Evolutionary conservation across 2,329 filamentous ascomycete genomes (phyloP).

Genomic region (Pezicula neosporulosa): DNA sequence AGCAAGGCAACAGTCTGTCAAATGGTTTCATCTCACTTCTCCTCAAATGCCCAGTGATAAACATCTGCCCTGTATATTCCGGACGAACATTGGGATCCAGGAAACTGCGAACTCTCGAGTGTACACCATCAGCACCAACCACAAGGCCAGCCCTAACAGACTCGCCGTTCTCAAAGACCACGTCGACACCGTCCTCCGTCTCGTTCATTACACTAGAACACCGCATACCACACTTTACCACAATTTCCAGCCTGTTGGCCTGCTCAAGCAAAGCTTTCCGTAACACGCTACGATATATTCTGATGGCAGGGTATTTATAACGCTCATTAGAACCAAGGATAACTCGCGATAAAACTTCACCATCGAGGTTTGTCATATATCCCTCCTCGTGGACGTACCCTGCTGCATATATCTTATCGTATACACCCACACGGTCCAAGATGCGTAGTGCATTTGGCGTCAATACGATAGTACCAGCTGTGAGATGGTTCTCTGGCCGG

Average conservation of each 20-base stretch:
- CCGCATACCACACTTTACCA: neutral
- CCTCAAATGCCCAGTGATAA: neutral
- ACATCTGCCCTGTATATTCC: conserved; percentile 1
- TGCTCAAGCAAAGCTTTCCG: neutral
- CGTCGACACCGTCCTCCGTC: neutral
- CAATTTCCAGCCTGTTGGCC: neutral
- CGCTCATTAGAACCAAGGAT: neutral
- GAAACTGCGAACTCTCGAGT: conserved; percentile 1
- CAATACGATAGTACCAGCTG: conserved; percentile 51
- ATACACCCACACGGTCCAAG: conserved; percentile 45
- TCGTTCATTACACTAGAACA: neutral
- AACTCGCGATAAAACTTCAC: neutral
- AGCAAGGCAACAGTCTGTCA: neutral
- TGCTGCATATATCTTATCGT: conserved; percentile 14
- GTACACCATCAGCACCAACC: conserved; percentile 2
- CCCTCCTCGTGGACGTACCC: conserved; percentile 32
- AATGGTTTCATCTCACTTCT: neutral
- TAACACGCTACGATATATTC: neutral
- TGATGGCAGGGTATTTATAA: neutral
- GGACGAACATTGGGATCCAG: neutral
- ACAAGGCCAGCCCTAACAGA: neutral
- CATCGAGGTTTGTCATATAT: conserved; percentile 21
- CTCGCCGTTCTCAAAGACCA: conserved; percentile 2
- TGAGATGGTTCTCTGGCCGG: neutral
- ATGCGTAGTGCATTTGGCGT: conserved; percentile 53